phyloP scores from a whole-genome alignment of 2,329 filamentous ascomycete genomes.

The Colletotrichum echinochloae region DNA sequence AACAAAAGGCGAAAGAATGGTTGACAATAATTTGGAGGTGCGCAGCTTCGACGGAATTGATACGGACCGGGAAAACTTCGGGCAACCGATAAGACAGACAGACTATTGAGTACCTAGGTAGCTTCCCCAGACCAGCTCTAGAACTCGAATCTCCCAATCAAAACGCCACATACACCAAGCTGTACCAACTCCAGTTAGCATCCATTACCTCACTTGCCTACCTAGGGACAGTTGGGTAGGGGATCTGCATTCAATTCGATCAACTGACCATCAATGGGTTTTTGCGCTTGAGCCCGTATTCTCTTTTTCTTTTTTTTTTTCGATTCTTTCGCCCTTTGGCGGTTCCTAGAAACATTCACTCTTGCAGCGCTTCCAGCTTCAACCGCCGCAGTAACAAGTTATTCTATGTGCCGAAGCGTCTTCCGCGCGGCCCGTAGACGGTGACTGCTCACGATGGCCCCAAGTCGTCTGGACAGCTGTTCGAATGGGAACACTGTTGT shows the following conservation, averaged over 20 bases:
- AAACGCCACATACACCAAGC: conserved; percentile 26
- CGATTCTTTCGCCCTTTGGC: neutral
- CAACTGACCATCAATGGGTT: conserved; percentile 32
- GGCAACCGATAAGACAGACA: conserved; percentile 16
- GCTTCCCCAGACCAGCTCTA: conserved; percentile 9
- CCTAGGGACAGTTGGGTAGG: neutral
- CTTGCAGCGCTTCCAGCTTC: neutral
- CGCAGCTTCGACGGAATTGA: neutral
- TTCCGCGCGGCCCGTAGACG: conserved; percentile 54
- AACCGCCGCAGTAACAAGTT: conserved; percentile 3
- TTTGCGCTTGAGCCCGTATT: neutral
- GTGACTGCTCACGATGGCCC: conserved; percentile 59
- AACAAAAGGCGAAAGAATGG: neutral
- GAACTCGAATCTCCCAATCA: neutral
- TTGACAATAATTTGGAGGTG: conserved; percentile 6
- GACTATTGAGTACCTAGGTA: neutral
- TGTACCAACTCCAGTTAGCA: neutral
- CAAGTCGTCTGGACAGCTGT: conserved; percentile 43
- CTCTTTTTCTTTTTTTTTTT: too few species aligned
- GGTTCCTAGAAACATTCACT: neutral
- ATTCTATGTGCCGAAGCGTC: conserved; percentile 52
- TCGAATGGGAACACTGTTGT: conserved; percentile 43
- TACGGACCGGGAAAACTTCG: conserved; percentile 6
- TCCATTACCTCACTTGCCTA: too few species aligned
- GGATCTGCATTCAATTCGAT: conserved; percentile 21